Percentiles rank a stretch among this genome's conserved stretches.
Conservation (phyloP, 2,329 filamentous ascomycete genomes). For the Botrytis deweyae region DNA sequence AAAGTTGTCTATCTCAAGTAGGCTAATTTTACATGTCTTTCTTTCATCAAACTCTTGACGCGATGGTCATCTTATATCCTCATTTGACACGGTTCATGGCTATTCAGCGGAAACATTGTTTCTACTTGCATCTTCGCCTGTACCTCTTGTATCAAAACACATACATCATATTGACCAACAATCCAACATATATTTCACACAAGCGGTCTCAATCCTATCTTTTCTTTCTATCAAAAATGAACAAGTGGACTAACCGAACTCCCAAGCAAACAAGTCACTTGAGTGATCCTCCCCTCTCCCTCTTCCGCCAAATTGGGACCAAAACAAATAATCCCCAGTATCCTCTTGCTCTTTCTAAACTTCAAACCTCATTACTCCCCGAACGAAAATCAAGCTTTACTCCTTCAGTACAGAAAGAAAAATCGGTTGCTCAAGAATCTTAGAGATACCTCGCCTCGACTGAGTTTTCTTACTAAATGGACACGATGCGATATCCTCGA, state of each 20-base stretch:
- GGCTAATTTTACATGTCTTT: neutral
- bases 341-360: neutral
- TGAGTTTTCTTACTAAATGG: neutral
- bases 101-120: neutral
- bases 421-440: accelerated
- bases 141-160: neutral
- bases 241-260: neutral
- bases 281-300: neutral
- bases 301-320: neutral
- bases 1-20: neutral
- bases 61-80: neutral
- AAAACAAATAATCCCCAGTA: neutral
- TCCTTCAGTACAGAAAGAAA: neutral
- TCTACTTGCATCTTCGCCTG: neutral
- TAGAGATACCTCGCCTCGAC: neutral
- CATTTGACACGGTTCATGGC: neutral
- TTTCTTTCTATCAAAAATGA: neutral
- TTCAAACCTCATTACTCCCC: neutral
- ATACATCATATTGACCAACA: neutral
- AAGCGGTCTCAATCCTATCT: neutral
- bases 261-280: neutral
- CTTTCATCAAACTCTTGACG: neutral
- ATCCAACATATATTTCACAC: neutral
- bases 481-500: neutral
- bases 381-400: neutral